phyloP scores from a whole-genome alignment of 176 grass and related monocot genomes.

The Juncus effusus region DNA sequence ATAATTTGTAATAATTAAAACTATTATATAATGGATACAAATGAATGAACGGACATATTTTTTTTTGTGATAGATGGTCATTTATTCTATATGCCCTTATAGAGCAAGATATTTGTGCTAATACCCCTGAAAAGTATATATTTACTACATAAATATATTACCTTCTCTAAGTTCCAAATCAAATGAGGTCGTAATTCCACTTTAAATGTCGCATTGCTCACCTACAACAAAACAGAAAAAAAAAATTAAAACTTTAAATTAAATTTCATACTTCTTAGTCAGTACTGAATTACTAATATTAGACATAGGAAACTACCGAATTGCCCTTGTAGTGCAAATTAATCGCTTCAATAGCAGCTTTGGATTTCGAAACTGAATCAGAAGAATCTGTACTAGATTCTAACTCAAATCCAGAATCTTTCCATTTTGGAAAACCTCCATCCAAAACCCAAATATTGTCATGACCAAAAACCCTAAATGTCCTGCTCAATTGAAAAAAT shows the following conservation, averaged over 20 bases:
- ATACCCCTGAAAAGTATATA: no score
- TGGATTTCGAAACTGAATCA: conserved; percentile 43
- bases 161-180: conserved; percentile 74
- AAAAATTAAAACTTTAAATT: neutral
- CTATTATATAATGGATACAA: no score
- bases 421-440: conserved; percentile 88
- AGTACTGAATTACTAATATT: conserved; percentile 1
- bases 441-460: conserved; percentile 82
- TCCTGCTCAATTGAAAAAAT: conserved; percentile 37
- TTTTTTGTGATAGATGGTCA: no score
- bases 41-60: no score
- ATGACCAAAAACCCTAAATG: conserved; percentile 86
- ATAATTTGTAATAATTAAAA: neutral
- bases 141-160: conserved; percentile 2
- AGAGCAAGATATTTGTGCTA: no score
- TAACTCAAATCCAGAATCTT: conserved; percentile 56
- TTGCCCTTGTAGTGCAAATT: conserved; percentile 54
- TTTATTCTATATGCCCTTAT: no score
- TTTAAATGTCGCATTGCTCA: conserved; percentile 45
- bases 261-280: neutral
- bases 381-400: conserved; percentile 29
- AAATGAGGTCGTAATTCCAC: conserved; percentile 68
- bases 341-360: conserved; percentile 47
- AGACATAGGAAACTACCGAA: conserved; percentile 34
- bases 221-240: conserved; percentile 32